Evolutionary conservation across 805 yeast species (phyloP).

Genomic region (Suhomyces sp.): DNA sequence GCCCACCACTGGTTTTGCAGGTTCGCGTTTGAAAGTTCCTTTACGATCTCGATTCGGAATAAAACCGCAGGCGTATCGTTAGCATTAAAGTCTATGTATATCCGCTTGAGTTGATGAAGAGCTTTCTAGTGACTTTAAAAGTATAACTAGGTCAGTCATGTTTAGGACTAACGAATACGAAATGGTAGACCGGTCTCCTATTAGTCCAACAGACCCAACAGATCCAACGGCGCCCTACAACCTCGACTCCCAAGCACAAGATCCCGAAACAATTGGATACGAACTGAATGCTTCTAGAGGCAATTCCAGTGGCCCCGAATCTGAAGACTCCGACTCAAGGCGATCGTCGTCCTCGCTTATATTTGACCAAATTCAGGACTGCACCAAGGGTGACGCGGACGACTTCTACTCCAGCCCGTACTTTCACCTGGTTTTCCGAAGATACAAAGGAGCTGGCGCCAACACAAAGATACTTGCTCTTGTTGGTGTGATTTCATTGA

Average conservation of each 20-base stretch:
- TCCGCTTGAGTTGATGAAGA: neutral
- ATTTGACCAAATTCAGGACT: constrained; percentile 28
- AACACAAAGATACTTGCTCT: constrained; percentile 5
- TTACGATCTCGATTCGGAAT: neutral
- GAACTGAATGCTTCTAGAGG: neutral
- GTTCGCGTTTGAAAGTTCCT: constrained; percentile 3
- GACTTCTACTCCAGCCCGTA: constrained; percentile 20
- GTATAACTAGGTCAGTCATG: neutral
- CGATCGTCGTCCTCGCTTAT: constrained; percentile 23
- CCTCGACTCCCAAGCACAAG: neutral
- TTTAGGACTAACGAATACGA: constrained; percentile 16
- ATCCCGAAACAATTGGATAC: neutral
- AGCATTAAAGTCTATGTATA: neutral
- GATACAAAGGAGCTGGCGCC: constrained; percentile 13
- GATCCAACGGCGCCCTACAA: neutral
- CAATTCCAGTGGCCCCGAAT: neutral
- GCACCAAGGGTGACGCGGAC: constrained; percentile 11
- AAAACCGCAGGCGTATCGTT: neutral
- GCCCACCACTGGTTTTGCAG: neutral
- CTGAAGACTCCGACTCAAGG: neutral
- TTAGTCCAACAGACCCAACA: neutral
- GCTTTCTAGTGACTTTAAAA: neutral
- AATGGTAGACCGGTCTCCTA: constrained; percentile 14
- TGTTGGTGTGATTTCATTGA: constrained; percentile 4
- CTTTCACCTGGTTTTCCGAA: constrained; percentile 20